Conservation (phyloP, 495 filamentous ascomycete genomes). For the Xylaria intraflava region DNA sequence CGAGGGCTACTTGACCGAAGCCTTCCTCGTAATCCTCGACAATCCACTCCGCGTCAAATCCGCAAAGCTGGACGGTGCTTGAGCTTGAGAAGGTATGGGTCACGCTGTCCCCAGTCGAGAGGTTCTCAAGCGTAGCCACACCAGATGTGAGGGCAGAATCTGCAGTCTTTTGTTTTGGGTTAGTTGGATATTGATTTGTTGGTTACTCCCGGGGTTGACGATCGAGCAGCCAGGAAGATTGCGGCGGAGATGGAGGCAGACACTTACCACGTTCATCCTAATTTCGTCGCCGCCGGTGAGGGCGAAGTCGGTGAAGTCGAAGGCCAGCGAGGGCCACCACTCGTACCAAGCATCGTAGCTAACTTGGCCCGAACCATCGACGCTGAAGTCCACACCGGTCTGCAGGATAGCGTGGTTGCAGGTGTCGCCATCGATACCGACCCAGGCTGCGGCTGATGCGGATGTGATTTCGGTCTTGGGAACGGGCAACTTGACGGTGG, state of each 20-base stretch:
- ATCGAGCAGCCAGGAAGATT: neutral
- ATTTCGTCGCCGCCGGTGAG: constrained; percentile 51
- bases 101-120: constrained; percentile 47
- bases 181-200: neutral
- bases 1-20: constrained; percentile 43
- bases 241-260: neutral
- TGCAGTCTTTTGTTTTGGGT: constrained; percentile 19
- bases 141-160: constrained; percentile 39
- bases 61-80: constrained; percentile 25
- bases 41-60: constrained; percentile 58
- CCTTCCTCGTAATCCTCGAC: constrained; percentile 55
- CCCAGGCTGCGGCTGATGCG: constrained; percentile 55
- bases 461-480: constrained; percentile 36
- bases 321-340: constrained; percentile 52
- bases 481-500: constrained; percentile 49
- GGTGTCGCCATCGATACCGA: constrained; percentile 56
- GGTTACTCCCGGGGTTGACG: neutral
- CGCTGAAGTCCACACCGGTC: constrained; percentile 54
- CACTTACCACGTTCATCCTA: constrained; percentile 38
- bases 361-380: constrained; percentile 21
- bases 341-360: constrained; percentile 57
- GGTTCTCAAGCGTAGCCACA: constrained; percentile 51
- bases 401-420: constrained; percentile 53
- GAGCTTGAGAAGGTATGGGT: constrained; percentile 42
- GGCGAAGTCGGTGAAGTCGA: constrained; percentile 47